Evolutionary conservation across 176 grass and related monocot species (phyloP).

Genomic region (Zoysia japonica): DNA sequence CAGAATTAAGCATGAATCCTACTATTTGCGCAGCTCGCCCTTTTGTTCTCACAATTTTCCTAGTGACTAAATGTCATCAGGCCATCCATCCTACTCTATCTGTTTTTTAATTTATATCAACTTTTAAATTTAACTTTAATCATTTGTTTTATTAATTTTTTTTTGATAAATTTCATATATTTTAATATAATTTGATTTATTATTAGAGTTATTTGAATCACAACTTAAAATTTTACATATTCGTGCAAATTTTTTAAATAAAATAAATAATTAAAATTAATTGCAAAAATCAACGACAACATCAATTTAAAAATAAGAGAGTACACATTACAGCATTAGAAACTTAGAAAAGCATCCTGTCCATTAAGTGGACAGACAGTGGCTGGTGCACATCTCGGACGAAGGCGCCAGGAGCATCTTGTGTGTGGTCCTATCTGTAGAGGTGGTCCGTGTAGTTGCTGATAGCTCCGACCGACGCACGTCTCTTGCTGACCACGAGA

Average conservation of each 20-base stretch:
- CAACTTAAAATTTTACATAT: no score
- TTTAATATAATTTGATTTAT: no score
- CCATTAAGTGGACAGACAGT: constrained; percentile 20
- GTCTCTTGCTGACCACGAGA: constrained; percentile 47
- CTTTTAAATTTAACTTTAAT: no score
- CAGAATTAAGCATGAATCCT: constrained; percentile 11
- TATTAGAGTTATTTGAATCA: no score
- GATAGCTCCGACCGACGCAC: constrained; percentile 89
- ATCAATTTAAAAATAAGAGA: no score
- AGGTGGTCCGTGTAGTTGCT: constrained; percentile 95
- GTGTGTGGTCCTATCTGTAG: constrained; percentile 52
- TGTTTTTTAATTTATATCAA: no score
- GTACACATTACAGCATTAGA: constrained; percentile 3
- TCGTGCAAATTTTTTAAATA: no score
- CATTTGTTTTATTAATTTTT: no score
- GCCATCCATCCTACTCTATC: constrained; percentile 65
- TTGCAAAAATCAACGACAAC: no score
- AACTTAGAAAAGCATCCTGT: constrained; percentile 3
- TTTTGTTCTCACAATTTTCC: constrained; percentile 68
- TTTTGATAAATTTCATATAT: no score
- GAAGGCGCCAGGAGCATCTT: constrained; percentile 86
- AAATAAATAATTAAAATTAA: no score
- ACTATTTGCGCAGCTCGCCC: constrained; percentile 79
- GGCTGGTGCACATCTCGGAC: constrained; percentile 94
- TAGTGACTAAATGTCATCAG: constrained; percentile 58